Percentiles rank a stretch among this genome's conserved stretches.
Evolutionary conservation across 768 basidiomycete species (phyloP).

Genomic region (Termitomyces heimii): DNA sequence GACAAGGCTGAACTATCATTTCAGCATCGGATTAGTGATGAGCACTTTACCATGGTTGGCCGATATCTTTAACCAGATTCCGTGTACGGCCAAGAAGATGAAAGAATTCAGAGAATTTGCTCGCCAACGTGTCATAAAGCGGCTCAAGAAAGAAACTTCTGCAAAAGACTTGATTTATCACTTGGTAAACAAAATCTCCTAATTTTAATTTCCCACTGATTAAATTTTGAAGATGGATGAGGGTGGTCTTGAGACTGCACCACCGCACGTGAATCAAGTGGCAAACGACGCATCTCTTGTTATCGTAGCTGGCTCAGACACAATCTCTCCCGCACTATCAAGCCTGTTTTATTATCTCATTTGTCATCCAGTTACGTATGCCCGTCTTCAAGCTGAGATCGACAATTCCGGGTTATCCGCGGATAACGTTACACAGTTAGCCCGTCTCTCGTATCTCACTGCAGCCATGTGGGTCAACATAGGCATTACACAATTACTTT

Average conservation of each 20-base stretch:
- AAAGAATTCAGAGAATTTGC: not conserved
- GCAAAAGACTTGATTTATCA: not conserved
- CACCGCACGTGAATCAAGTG: constrained; percentile 12
- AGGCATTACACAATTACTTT: not conserved
- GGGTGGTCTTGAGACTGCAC: not conserved
- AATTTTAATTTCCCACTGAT: too few relatives aligned
- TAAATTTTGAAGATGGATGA: not conserved
- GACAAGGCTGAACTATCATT: not conserved
- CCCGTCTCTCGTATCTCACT: not conserved
- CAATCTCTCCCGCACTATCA: constrained; percentile 12
- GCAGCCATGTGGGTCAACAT: not conserved
- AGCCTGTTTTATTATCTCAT: constrained; percentile 14
- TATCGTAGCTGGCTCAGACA: constrained; percentile 16
- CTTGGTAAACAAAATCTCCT: not conserved
- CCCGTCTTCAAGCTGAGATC: not conserved
- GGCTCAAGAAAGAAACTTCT: not conserved
- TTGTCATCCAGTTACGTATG: not conserved
- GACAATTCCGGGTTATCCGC: not conserved
- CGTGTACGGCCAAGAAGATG: not conserved
- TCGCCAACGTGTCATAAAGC: not conserved
- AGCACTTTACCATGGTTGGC: not conserved
- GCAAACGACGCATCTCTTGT: constrained; percentile 13
- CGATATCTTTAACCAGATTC: not conserved
- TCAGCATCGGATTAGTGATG: not conserved
- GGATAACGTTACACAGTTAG: not conserved